These are phyloP conservation scores for Schwanniomyces yamadae DNA, from an alignment of 805 yeast genomes.

Conservation along the genomic window DNA sequence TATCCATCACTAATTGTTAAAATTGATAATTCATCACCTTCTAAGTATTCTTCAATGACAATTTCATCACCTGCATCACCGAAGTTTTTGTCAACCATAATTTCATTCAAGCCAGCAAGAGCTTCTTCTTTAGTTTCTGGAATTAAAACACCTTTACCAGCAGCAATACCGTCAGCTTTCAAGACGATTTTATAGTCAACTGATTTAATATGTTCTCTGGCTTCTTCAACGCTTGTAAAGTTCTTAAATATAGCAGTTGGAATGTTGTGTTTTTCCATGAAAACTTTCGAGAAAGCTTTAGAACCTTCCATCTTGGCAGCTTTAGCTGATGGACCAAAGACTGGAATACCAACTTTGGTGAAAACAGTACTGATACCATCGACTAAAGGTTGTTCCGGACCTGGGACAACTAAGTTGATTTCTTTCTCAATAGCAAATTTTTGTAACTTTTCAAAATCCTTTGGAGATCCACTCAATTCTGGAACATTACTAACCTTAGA, in stretches of 20 bases:
- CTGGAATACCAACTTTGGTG: slow-evolving; percentile 84
- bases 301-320: slow-evolving; percentile 98
- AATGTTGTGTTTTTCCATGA: slow-evolving; percentile 87
- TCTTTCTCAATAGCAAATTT: slow-evolving; percentile 69
- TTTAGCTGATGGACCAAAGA: slow-evolving; percentile 89
- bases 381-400: slow-evolving; percentile 98
- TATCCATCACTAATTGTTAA: slow-evolving; percentile 93
- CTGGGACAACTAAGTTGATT: slow-evolving; percentile 82
- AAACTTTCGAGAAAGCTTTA: slow-evolving; percentile 88
- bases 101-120: slow-evolving; percentile 71
- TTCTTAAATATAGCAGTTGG: slow-evolving; percentile 92
- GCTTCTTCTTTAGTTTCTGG: slow-evolving; percentile 88
- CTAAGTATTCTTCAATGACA: slow-evolving; percentile 92
- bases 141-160: slow-evolving; percentile 96
- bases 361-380: slow-evolving; percentile 83
- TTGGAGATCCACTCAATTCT: slow-evolving; percentile 56
- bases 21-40: slow-evolving; percentile 95
- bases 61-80: slow-evolving; percentile 92
- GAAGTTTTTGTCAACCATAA: slow-evolving; percentile 86
- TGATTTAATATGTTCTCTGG: slow-evolving; percentile 64
- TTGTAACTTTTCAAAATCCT: slow-evolving; percentile 68
- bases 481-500: slow-evolving; percentile 67
- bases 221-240: slow-evolving; percentile 74
- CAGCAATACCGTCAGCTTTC: slow-evolving; percentile 98
- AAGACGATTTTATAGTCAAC: slow-evolving; percentile 79